Conservation (phyloP, 2,329 filamentous ascomycete species). For the Fusarium multiceps region DNA sequence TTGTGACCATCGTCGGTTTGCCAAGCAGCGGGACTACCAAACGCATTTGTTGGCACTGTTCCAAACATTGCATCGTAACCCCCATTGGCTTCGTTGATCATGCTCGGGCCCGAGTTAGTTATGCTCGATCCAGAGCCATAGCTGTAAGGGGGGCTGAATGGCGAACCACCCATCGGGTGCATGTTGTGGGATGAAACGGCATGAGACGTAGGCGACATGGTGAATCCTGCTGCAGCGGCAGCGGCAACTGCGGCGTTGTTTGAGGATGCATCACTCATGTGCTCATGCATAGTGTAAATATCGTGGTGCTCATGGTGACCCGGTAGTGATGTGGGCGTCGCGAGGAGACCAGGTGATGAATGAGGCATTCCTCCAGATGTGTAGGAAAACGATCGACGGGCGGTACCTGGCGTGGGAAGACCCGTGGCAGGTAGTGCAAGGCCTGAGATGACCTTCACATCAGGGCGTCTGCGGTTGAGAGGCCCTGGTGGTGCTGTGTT, state of each 20-base stretch:
- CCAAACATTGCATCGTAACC: constrained; percentile 71
- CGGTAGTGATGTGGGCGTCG: constrained; percentile 53
- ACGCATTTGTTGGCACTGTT: constrained; percentile 63
- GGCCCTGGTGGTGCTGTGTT: constrained; percentile 55
- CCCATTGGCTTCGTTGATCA: constrained; percentile 50
- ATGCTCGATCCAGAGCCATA: constrained; percentile 50
- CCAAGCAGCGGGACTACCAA: constrained; percentile 65
- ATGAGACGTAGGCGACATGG: constrained; percentile 40
- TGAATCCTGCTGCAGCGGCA: constrained; percentile 54
- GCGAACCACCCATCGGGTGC: constrained; percentile 46
- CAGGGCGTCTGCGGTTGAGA: constrained; percentile 54
- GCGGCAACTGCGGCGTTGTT: constrained; percentile 52
- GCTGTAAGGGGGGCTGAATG: constrained; percentile 58
- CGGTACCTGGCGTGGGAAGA: constrained; percentile 48
- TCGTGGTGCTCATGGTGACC: constrained; percentile 51
- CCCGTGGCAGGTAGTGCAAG: constrained; percentile 44
- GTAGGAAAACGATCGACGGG: constrained; percentile 54
- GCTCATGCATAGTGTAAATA: constrained; percentile 50
- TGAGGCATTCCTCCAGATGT: constrained; percentile 51
- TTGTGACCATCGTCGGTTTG: constrained; percentile 54
- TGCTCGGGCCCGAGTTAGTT: constrained; percentile 44
- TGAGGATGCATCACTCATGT: constrained; percentile 50
- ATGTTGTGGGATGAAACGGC: constrained; percentile 44
- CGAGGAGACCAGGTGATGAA: constrained; percentile 54
- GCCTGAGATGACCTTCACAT: constrained; percentile 51